Base-by-base conservation (phyloP, 2,329 filamentous ascomycete genomes). In the Pyricularia pennisetigena region DNA sequence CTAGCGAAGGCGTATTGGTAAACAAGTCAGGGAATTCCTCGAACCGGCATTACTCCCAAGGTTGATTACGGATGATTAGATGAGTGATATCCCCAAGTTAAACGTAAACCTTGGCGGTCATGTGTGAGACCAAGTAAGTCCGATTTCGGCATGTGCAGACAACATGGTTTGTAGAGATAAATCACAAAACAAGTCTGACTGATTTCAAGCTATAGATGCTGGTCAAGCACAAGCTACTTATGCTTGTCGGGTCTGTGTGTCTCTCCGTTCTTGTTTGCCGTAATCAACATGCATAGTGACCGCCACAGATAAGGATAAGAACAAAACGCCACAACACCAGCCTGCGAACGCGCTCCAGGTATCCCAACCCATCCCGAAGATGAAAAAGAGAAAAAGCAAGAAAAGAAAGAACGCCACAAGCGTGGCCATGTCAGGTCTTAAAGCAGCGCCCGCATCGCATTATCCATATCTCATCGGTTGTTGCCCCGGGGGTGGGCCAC, bases 381-480 rank as follows among this genome's bases (percentile, higher is more conserved):
- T 2, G n/a, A 62, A 62, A 3, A 62, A 7, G 10, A 62, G n/a
- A 7, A 62, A 62, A 24, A 28, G 14, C 20, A 26, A 62, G 16
- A 12, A 24, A 62, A 26, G 29, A 23, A 41, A 49, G 7, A 49
- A n/a, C 3, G 32, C 14, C 41, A 49, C 16, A 49, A n/a, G 6
- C 1, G 32, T 9, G 12, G 12, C 8, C 30, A 10, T 10, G 12
- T 14, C 32, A 35, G 14, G 5, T 12, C 32, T 14, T n/a, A n/a
- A 14, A 35, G 4, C 5, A 35, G 23, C 7, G 23, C n/a, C 23
- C 3, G 12, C 29, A 29, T 62, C 23, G 24, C 26, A 26, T 26
- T 66, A 66, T 4, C 65, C 65, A 10, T 66, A 67, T 10, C 66
- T 49, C 70, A 71, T 78, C 61, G 71, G 73, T n/a, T 72, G 64